Evolutionary conservation across 306 rosid genomes (phyloP), one percentile per base, ranked within the genome.

Genomic region (Fragaria iinumae): DNA sequence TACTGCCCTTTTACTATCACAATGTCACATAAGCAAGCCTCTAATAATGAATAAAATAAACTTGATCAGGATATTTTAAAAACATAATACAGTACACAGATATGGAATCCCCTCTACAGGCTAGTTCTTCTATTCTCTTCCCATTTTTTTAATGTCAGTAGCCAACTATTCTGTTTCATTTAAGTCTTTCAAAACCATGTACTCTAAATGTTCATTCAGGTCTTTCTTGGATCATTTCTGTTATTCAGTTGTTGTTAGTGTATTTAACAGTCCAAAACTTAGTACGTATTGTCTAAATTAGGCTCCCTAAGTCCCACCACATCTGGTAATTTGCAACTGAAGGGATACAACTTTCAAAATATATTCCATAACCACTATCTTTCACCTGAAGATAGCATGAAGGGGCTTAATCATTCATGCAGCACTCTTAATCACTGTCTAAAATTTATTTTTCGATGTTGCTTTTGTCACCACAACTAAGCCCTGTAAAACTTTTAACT

Each of bases 271-370:
- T 65, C 47, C 69, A 67, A 39, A 67, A 41, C 14, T 10, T 39
- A 20, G 27, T 38, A 38, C 5, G 4, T 1, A 39, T 13, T 39
- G 50, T 67, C 27, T 39, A 67, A 20, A 67, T 67, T 41, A n/a
- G 32, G 50, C 25, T n/a, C 39, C 36, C 34, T 67, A 23, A 25
- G 73, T 36, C 69, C 47, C 27, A 14, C 45, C 2, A 7, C 9
- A 65, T 65, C 6, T 44, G 38, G 73, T 45, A 21, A 43, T 45
- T 69, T 69, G 34, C 72, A n/a, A 43, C 72, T 43, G 20, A 43
- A 43, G 17, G 48, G 53, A 67, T 17, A 67, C 8, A 67, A 67
- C 18, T 41, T 11, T 41, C 9, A 43, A n/a, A 4, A n/a, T 11
- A 43, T 41, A 69, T 69, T 23, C 55, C 73, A 44, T 36, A 43